Evolutionary conservation across 495 filamentous ascomycete genomes (phyloP).

Genomic region (Trichocladium antarcticum): DNA sequence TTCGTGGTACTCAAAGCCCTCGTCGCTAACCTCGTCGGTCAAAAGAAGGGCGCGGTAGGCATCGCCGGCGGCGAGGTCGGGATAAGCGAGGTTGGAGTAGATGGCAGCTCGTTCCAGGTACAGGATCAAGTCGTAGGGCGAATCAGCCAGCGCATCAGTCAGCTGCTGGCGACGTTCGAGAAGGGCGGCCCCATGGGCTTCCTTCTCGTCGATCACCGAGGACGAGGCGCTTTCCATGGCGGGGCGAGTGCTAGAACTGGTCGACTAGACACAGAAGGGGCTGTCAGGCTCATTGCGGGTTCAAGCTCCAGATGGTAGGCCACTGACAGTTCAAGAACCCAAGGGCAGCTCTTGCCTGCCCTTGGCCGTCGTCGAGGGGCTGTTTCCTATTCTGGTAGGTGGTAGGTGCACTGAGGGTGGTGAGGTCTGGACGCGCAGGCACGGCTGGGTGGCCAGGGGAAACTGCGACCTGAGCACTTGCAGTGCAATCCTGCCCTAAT

Average conservation of each 20-base stretch:
- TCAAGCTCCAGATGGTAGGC: too few relatives aligned
- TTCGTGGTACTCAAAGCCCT: constrained; percentile 55
- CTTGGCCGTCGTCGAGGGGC: too few relatives aligned
- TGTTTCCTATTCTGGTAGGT: too few relatives aligned
- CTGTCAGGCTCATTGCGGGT: too few relatives aligned
- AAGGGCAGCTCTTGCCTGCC: too few relatives aligned
- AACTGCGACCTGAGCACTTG: too few relatives aligned
- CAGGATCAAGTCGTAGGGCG: constrained; percentile 67
- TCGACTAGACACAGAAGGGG: too few relatives aligned
- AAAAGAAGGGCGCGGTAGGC: constrained; percentile 82
- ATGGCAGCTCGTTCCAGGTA: constrained; percentile 62
- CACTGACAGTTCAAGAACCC: too few relatives aligned
- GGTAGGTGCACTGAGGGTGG: too few relatives aligned
- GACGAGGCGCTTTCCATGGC: constrained; percentile 32
- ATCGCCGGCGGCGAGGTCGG: constrained; percentile 81
- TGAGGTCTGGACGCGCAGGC: not conserved
- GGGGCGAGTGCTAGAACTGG: too few relatives aligned
- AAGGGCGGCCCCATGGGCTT: constrained; percentile 29
- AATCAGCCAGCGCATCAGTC: constrained; percentile 37
- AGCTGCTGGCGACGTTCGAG: constrained; percentile 36
- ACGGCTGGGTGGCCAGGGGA: too few relatives aligned
- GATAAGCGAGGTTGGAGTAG: constrained; percentile 68
- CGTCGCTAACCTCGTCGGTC: constrained; percentile 65
- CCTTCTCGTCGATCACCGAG: constrained; percentile 24
- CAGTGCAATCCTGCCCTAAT: constrained; percentile 3